Percentiles rank a stretch among this genome's conserved stretches.
Evolutionary conservation across 2,329 filamentous ascomycete genomes (phyloP).

Genomic region (Aspergillus arachidicola): DNA sequence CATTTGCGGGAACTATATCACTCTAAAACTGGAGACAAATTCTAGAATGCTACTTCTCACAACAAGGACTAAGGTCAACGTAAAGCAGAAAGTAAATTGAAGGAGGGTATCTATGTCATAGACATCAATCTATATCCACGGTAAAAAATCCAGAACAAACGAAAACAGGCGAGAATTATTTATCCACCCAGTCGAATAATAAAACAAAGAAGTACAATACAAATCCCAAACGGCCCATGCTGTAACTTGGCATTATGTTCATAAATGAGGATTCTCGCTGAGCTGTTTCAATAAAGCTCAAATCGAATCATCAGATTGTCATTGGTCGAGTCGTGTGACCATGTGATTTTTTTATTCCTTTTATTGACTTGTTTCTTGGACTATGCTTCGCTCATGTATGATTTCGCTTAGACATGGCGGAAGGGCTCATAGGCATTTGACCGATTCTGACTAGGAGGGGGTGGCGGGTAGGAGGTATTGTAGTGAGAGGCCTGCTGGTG

Average conservation of each 20-base stretch:
- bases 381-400: not conserved
- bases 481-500: conserved; percentile 19
- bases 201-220: conserved; percentile 11
- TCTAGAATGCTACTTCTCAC: not conserved
- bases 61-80: not conserved
- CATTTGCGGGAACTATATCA: too few species aligned
- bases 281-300: not conserved
- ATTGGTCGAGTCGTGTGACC: not conserved
- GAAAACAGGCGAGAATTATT: not conserved
- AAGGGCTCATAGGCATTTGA: conserved; percentile 41
- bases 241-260: conserved; percentile 20
- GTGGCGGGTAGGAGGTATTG: conserved; percentile 34
- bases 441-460: conserved; percentile 22
- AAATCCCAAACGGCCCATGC: conserved; percentile 7
- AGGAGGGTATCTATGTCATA: conserved; percentile 25
- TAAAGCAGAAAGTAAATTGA: conserved; percentile 6
- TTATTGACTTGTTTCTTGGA: not conserved
- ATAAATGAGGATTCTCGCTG: conserved; percentile 5
- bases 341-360: not conserved
- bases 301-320: not conserved
- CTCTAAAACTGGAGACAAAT: not conserved
- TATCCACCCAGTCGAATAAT: conserved; percentile 10
- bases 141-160: conserved; percentile 4
- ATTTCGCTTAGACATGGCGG: conserved; percentile 36
- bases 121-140: conserved; percentile 21